Conservation (phyloP, 768 basidiomycete species). For the Trichaptum fuscoviolaceum region DNA sequence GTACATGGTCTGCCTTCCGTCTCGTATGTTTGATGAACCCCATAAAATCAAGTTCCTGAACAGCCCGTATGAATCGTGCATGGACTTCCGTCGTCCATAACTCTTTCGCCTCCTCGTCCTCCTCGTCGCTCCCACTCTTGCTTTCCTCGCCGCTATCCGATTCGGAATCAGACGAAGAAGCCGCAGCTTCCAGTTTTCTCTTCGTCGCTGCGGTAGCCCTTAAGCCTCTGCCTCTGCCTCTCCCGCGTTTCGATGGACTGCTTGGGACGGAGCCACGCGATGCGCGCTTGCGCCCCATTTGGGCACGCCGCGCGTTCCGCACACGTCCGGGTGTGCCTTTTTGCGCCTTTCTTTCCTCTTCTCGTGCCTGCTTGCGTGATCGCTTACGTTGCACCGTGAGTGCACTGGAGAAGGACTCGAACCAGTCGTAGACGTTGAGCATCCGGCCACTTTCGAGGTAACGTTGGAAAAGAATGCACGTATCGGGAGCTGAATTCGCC, state of each 20-base stretch:
- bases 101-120: slow-evolving; percentile 32
- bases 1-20: slow-evolving; percentile 71
- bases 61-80: slow-evolving; percentile 69
- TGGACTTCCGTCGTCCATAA: slow-evolving; percentile 63
- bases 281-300: background rate
- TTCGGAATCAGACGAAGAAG: slow-evolving; percentile 13
- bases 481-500: slow-evolving; percentile 45
- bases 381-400: slow-evolving; percentile 51
- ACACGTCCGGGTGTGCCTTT: background rate
- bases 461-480: slow-evolving; percentile 67
- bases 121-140: slow-evolving; percentile 14
- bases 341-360: background rate
- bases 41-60: slow-evolving; percentile 79
- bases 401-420: slow-evolving; percentile 64
- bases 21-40: slow-evolving; percentile 79
- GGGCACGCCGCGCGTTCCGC: background rate
- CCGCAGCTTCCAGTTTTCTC: background rate
- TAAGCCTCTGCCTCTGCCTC: slow-evolving; percentile 24
- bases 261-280: slow-evolving; percentile 18
- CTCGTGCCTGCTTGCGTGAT: slow-evolving; percentile 15
- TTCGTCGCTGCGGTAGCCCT: slow-evolving; percentile 16
- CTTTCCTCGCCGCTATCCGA: slow-evolving; percentile 29
- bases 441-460: slow-evolving; percentile 76
- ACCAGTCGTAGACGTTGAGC: slow-evolving; percentile 90
- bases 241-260: slow-evolving; percentile 20